phyloP scores from a whole-genome alignment of 805 yeast genomes.

The Soucietia sequanensis region DNA sequence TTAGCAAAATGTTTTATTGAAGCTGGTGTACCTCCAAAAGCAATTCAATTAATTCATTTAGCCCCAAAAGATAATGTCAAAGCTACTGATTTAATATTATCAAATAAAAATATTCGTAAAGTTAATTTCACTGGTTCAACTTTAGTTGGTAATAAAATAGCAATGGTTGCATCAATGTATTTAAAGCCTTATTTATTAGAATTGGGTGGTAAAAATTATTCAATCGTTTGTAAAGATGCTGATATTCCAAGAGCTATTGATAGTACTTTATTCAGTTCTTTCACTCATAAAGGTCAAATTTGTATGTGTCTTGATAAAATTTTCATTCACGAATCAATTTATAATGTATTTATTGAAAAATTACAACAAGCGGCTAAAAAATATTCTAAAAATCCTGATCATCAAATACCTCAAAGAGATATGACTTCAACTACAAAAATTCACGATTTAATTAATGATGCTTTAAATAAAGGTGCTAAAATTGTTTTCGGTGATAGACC shows the following conservation, averaged over 20 bases:
- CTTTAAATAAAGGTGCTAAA: constrained; percentile 37
- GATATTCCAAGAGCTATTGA: constrained; percentile 31
- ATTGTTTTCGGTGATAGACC: constrained; percentile 20
- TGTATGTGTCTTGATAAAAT: constrained; percentile 47
- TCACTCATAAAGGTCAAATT: constrained; percentile 47
- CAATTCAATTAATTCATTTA: constrained; percentile 34
- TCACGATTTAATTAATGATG: constrained; percentile 29
- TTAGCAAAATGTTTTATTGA: constrained; percentile 30
- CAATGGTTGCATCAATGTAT: constrained; percentile 32
- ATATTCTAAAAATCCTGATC: constrained; percentile 15
- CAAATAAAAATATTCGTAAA: constrained; percentile 27
- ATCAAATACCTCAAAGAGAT: constrained; percentile 29
- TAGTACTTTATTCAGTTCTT: constrained; percentile 28
- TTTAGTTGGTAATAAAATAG: constrained; percentile 35
- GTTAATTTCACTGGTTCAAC: constrained; percentile 49
- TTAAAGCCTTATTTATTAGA: constrained; percentile 44
- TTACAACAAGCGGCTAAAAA: constrained; percentile 15
- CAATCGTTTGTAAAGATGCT: constrained; percentile 32
- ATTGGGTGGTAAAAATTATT: constrained; percentile 45
- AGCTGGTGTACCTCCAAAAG: constrained; percentile 39
- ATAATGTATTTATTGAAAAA: constrained; percentile 23
- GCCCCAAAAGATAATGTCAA: constrained; percentile 20
- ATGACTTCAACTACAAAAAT: constrained; percentile 18
- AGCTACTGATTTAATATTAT: constrained; percentile 24
- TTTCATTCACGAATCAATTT: constrained; percentile 33